phyloP scores from a whole-genome alignment of 495 filamentous ascomycete genomes.

The Hyaloscypha finlandica region DNA sequence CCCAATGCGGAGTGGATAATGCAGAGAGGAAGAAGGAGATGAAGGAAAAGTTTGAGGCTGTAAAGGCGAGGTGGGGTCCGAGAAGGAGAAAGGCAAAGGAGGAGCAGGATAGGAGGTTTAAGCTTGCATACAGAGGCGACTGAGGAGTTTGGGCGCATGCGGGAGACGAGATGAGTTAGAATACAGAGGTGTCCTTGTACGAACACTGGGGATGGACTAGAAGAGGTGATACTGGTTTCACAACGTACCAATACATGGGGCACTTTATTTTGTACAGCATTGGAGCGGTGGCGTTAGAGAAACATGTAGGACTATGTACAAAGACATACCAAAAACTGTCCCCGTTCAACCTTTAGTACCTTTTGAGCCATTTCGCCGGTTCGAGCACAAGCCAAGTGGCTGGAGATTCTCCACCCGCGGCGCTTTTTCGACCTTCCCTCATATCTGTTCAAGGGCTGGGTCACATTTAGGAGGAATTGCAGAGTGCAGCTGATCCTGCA shows the following conservation, averaged over 20 bases:
- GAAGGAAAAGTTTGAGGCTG: slow-evolving; percentile 51
- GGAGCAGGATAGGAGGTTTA: slow-evolving; percentile 69
- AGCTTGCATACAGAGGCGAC: slow-evolving; percentile 54
- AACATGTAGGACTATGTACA: slow-evolving; percentile 30
- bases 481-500: background rate
- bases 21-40: slow-evolving; percentile 40
- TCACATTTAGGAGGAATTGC: background rate
- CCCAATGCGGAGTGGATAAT: slow-evolving; percentile 33
- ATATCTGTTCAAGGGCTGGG: background rate
- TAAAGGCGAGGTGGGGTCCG: slow-evolving; percentile 73
- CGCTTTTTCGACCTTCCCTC: background rate
- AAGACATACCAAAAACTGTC: slow-evolving; percentile 5
- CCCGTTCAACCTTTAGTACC: background rate
- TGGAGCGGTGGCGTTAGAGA: slow-evolving; percentile 12
- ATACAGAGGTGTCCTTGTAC: background rate
- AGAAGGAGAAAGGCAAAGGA: slow-evolving; percentile 70
- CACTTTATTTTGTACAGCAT: slow-evolving; percentile 21
- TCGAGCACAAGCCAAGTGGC: too few relatives aligned
- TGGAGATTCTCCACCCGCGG: too few relatives aligned
- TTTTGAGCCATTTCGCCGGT: too few relatives aligned
- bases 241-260: background rate
- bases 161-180: background rate
- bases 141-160: slow-evolving; percentile 10
- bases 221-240: background rate
- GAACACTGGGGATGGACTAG: background rate